Conservation (phyloP, 345 rosid species). For the Erysimum cheiranthoides region DNA sequence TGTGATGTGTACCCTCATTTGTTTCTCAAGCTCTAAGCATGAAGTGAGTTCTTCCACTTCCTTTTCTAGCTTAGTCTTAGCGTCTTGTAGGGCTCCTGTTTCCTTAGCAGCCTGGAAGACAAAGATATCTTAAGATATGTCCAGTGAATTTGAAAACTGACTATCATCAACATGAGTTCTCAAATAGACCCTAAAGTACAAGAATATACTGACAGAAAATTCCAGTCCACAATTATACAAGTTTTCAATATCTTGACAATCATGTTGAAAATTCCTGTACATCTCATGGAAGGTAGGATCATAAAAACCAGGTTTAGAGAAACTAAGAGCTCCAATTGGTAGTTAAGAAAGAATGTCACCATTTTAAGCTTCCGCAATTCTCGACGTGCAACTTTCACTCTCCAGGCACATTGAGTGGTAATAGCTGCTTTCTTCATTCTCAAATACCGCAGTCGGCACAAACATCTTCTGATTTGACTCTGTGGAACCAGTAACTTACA, state of each 20-base stretch:
- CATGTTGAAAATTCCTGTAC: slow-evolving; percentile 27
- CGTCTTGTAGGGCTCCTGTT: slow-evolving; percentile 52
- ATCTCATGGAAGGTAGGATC: slow-evolving; percentile 28
- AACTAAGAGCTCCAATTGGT: slow-evolving; percentile 16
- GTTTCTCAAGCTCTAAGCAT: slow-evolving; percentile 54
- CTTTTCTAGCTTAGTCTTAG: slow-evolving; percentile 46
- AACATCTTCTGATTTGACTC: slow-evolving; percentile 73
- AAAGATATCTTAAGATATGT: slow-evolving; percentile 19
- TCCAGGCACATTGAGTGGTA: slow-evolving; percentile 78
- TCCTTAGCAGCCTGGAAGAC: slow-evolving; percentile 48
- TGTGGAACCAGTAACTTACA: slow-evolving; percentile 45
- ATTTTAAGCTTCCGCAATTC: slow-evolving; percentile 83
- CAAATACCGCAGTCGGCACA: slow-evolving; percentile 54
- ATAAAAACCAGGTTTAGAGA: not conserved
- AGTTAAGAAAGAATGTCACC: slow-evolving; percentile 53
- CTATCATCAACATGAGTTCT: slow-evolving; percentile 15
- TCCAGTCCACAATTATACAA: not conserved
- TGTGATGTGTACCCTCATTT: slow-evolving; percentile 42
- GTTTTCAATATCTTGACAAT: slow-evolving; percentile 21
- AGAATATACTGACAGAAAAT: not conserved
- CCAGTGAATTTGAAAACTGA: slow-evolving; percentile 14
- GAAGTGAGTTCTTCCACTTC: slow-evolving; percentile 44
- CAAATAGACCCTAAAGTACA: slow-evolving; percentile 3
- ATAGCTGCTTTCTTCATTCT: slow-evolving; percentile 74
- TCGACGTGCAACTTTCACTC: slow-evolving; percentile 75